Conservation (phyloP, 345 rosid species). For the Rhodamnia argentea region DNA sequence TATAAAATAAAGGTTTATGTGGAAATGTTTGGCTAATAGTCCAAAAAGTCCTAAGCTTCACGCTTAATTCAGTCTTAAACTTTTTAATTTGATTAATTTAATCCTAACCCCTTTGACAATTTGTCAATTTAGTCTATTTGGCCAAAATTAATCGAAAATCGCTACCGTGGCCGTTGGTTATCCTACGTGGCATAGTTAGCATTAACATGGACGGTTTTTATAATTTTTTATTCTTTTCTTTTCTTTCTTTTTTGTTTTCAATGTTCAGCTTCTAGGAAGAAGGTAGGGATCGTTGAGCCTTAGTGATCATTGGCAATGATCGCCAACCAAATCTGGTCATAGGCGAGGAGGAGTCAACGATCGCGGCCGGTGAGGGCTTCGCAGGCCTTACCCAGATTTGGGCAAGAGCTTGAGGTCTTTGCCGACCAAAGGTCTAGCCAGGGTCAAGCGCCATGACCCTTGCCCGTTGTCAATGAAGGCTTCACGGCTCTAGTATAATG, state of each 20-base stretch:
- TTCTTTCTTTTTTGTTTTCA: not conserved
- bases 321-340: not conserved
- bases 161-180: fast-evolving
- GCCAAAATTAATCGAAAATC: no score
- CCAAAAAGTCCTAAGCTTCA: not conserved
- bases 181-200: fast-evolving
- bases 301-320: not conserved
- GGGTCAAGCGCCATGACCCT: fast-evolving
- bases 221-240: fast-evolving
- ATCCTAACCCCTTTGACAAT: not conserved
- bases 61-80: not conserved
- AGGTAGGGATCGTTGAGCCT: not conserved
- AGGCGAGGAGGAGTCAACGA: not conserved
- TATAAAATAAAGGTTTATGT: not conserved
- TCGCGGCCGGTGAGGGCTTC: not conserved
- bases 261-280: not conserved
- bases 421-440: not conserved
- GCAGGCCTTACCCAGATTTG: not conserved
- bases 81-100: not conserved
- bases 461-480: fast-evolving
- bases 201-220: not conserved
- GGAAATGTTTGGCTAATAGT: not conserved
- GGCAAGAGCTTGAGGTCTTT: not conserved
- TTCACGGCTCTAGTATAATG: not conserved
- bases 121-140: no score